These are phyloP conservation scores for Inosperma sp. DNA, from an alignment of 768 basidiomycete genomes.

Conservation along the genomic window DNA sequence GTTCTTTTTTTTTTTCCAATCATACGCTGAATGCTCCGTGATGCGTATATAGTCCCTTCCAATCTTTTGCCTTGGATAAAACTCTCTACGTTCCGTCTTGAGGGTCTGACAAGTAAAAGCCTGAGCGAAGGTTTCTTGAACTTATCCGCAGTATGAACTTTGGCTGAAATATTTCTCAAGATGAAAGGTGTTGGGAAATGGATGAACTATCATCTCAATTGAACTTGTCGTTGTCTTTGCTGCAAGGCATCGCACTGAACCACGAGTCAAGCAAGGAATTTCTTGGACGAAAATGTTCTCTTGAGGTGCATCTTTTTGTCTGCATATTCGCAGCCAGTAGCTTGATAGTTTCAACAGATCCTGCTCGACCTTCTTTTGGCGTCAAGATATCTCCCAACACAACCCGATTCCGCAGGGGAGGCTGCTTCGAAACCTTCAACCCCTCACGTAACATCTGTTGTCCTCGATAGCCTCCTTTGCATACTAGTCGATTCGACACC, in stretches of 20 bases:
- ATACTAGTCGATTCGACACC: slow-evolving; percentile 81
- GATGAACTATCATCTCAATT: slow-evolving; percentile 48
- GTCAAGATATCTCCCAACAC: slow-evolving; percentile 55
- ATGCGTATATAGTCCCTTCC: slow-evolving; percentile 50
- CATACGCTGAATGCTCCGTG: not conserved
- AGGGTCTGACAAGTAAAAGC: slow-evolving; percentile 43
- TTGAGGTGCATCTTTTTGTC: slow-evolving; percentile 49
- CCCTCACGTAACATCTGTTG: slow-evolving; percentile 58
- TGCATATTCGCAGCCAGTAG: not conserved
- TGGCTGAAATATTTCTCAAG: slow-evolving; percentile 10
- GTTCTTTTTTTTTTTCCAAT: not conserved
- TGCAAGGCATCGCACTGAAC: slow-evolving; percentile 73
- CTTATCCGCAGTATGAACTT: not conserved
- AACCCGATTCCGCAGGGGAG: slow-evolving; percentile 25
- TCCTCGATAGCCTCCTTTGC: slow-evolving; percentile 82
- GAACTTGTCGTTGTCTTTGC: slow-evolving; percentile 54
- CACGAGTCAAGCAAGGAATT: slow-evolving; percentile 65
- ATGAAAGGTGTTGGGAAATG: slow-evolving; percentile 45
- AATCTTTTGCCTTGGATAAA: slow-evolving; percentile 63
- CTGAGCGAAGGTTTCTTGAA: slow-evolving; percentile 34
- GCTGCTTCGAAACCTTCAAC: slow-evolving; percentile 18
- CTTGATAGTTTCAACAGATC: slow-evolving; percentile 40
- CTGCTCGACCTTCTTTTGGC: slow-evolving; percentile 66
- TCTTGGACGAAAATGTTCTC: slow-evolving; percentile 59
- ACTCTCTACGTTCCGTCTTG: slow-evolving; percentile 45